Conservation (phyloP, 805 yeast genomes). For the Cyberlindnera bimundalis region DNA sequence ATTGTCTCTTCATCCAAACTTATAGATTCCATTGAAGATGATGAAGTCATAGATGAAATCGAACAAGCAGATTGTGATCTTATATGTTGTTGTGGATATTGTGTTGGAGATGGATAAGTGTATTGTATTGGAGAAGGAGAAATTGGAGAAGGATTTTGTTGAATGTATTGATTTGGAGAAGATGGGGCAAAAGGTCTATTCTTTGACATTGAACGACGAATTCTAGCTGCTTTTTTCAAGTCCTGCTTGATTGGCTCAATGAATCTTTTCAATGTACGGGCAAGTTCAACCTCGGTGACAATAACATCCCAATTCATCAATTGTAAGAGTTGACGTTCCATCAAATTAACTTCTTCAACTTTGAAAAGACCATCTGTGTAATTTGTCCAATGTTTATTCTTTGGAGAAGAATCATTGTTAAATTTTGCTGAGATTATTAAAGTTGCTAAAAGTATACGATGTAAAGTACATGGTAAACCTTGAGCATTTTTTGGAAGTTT, state of each 20-base stretch:
- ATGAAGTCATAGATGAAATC: conserved; percentile 11
- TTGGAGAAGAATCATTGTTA: conserved; percentile 76
- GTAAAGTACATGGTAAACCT: conserved; percentile 78
- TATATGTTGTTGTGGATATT: conserved; percentile 5
- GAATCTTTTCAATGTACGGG: conserved; percentile 65
- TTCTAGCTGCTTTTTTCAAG: conserved; percentile 29
- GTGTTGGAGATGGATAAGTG: neutral
- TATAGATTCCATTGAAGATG: conserved; percentile 5
- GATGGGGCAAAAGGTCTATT: conserved; percentile 12
- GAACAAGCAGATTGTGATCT: conserved; percentile 13
- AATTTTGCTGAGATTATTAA: conserved; percentile 68
- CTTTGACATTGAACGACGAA: conserved; percentile 18
- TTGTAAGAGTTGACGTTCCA: conserved; percentile 74
- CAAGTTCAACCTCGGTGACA: conserved; percentile 65
- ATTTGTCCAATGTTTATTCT: conserved; percentile 75
- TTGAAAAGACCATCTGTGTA: conserved; percentile 73
- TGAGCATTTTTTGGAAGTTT: conserved; percentile 68
- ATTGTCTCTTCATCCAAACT: conserved; percentile 1
- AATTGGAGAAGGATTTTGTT: conserved; percentile 13
- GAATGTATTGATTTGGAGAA: conserved; percentile 8
- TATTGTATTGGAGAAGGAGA: conserved; percentile 9
- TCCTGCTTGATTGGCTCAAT: conserved; percentile 66
- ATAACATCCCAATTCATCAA: conserved; percentile 70
- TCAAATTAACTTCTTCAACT: conserved; percentile 66
- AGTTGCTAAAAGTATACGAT: conserved; percentile 72